These are phyloP conservation scores for Microcyclospora tardicrescens DNA, from an alignment of 2,329 filamentous ascomycete genomes.

Conservation along the genomic window DNA sequence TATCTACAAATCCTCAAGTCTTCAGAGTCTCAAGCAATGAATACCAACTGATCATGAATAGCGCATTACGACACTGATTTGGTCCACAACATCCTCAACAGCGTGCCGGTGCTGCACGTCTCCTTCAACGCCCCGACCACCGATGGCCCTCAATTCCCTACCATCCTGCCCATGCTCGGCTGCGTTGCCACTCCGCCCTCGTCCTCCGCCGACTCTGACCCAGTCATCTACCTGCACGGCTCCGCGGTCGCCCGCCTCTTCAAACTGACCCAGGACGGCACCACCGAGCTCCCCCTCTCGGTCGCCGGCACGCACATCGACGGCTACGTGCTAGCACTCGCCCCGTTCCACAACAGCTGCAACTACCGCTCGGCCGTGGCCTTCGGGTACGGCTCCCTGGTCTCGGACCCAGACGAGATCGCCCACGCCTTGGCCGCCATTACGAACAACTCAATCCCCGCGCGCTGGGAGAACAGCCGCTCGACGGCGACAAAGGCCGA, in stretches of 20 bases:
- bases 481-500: conserved; percentile 60
- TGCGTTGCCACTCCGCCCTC: conserved; percentile 62
- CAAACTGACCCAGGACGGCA: conserved; percentile 39
- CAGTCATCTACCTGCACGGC: conserved; percentile 68
- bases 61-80: conserved; percentile 58
- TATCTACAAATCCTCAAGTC: conserved; percentile 2
- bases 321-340: conserved; percentile 66
- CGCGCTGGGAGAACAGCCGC: conserved; percentile 56
- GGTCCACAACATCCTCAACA: conserved; percentile 66
- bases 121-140: conserved; percentile 52
- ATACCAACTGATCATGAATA: conserved; percentile 21
- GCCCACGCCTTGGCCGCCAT: conserved; percentile 66
- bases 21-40: background rate
- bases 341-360: conserved; percentile 69
- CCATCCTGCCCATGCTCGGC: conserved; percentile 73
- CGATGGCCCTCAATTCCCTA: conserved; percentile 49
- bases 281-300: conserved; percentile 48
- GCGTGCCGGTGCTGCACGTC: conserved; percentile 61
- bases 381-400: conserved; percentile 58
- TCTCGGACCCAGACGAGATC: conserved; percentile 63
- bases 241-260: conserved; percentile 71
- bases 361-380: conserved; percentile 74
- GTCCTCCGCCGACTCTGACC: too few relatives aligned
- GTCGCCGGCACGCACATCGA: conserved; percentile 64
- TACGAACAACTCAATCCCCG: conserved; percentile 58